phyloP scores from a whole-genome alignment of 139 green algal genomes.

The Picochlorum sp. region DNA sequence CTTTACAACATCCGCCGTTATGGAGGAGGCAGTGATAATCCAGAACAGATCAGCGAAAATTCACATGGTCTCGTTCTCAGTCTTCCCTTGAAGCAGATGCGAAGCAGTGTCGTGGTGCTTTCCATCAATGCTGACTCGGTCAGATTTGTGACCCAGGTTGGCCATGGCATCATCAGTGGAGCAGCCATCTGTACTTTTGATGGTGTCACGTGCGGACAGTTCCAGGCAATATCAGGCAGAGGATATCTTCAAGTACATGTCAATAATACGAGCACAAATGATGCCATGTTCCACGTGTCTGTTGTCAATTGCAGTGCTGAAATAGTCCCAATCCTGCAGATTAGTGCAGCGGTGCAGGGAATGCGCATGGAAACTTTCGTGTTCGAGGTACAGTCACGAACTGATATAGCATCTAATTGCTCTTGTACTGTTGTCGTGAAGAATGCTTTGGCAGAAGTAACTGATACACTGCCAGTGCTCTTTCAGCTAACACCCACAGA shows the following conservation, averaged over 20 bases:
- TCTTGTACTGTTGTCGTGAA: constrained; percentile 22
- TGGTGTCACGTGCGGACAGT: constrained; percentile 50
- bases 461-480: constrained; percentile 6
- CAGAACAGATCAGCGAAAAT: constrained; percentile 10
- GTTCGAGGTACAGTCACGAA: no score
- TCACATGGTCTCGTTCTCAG: constrained; percentile 24
- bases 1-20: constrained; percentile 56
- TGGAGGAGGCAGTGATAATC: constrained; percentile 21
- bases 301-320: no score
- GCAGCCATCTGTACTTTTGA: constrained; percentile 44
- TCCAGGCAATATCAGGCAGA: constrained; percentile 43
- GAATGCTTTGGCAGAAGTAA: constrained; percentile 6
- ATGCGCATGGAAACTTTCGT: no score
- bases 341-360: no score
- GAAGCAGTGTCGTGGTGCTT: constrained; percentile 55
- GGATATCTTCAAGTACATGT: no score
- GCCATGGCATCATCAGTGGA: constrained; percentile 51
- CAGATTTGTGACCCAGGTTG: constrained; percentile 45
- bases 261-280: no score
- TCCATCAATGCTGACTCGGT: constrained; percentile 52
- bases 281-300: no score
- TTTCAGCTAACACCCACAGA: constrained; percentile 59
- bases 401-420: no score
- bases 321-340: no score
- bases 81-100: constrained; percentile 43